A percentile compares a stretch with the other conserved stretches of the same genome.
These are phyloP conservation scores for Rhododendron ovatum DNA, from an alignment of 148 eudicot species.

Conservation along the genomic window DNA sequence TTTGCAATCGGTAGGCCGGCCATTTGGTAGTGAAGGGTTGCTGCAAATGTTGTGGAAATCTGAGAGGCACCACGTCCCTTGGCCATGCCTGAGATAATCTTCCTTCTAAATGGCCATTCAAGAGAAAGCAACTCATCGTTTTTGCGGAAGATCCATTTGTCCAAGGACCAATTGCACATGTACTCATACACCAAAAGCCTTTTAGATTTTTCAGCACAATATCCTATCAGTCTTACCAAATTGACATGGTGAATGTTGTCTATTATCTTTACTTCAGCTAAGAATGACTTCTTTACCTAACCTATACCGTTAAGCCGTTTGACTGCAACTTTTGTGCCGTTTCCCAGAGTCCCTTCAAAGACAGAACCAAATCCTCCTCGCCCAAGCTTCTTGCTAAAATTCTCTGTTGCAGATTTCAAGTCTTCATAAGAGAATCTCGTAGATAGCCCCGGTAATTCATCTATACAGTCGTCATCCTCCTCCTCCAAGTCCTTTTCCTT, in stretches of 20 bases:
- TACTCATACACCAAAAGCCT: not conserved
- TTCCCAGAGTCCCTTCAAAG: not conserved
- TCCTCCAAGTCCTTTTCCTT: too few relatives aligned
- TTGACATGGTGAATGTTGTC: constrained; percentile 7
- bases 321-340: constrained; percentile 11
- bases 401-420: not conserved
- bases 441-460: too few relatives aligned
- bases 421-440: constrained; percentile 14
- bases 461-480: too few relatives aligned
- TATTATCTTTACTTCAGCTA: not conserved
- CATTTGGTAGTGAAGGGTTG: too few relatives aligned
- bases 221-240: not conserved
- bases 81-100: not conserved
- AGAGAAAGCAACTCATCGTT: too few relatives aligned
- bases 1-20: too few relatives aligned
- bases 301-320: not conserved
- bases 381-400: not conserved
- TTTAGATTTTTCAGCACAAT: too few relatives aligned
- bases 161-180: not conserved
- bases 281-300: not conserved
- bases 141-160: too few relatives aligned
- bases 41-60: too few relatives aligned
- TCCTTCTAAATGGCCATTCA: too few relatives aligned
- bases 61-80: not conserved
- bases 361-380: constrained; percentile 5